Evolutionary conservation across 2,329 filamentous ascomycete species (phyloP), one percentile per base, ranked within the genome.

Genomic region (Pyrenophora seminiperda): DNA sequence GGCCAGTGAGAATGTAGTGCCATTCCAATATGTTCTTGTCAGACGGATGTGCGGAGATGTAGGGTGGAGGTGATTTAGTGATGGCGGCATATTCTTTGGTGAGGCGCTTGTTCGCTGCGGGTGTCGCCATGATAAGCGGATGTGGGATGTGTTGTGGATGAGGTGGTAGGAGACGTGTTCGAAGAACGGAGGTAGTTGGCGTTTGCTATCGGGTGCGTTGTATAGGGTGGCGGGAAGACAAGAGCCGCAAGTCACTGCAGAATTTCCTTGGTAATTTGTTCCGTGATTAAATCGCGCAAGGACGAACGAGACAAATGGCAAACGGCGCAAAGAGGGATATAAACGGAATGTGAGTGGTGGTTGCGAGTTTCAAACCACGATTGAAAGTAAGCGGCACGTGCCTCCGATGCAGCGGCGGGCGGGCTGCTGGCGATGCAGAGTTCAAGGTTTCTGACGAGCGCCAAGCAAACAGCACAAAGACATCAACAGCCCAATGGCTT

Each of bases 1-100:
- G 93, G 2, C 94, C 94, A 30, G 92, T 97, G 61, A 97, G 89
- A 69, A 97, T 90, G 77, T 95, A 96, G 77, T 96, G 91, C 91
- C 91, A 96, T 61, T 97, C 92, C 39, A 97, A 83, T 59, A 96
- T 96, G 73, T 96, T 96, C 33, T 84, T 83, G 60, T 96, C 92
- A 31, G 91, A 95, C 9, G 91, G 91, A 70, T 96, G 91, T 11
- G 92, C 91, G 41, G 84, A 81, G 65, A 96, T 96, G 76, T 90
- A 96, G 44, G 91, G 91, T 29, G 91, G 91, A 9, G 92, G 91
- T 65, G 91, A 93, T 65, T 84, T 81, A 65, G 82, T 79, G 54
- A 88, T 86, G 55, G 81, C 77, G 71, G 83, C 79, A 67, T 87
- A 88, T 75, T 88, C 84, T 54, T 82, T 80, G 47, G 82, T 83